Conservation (phyloP, 495 filamentous ascomycete genomes). For the Penicillium angulare region DNA sequence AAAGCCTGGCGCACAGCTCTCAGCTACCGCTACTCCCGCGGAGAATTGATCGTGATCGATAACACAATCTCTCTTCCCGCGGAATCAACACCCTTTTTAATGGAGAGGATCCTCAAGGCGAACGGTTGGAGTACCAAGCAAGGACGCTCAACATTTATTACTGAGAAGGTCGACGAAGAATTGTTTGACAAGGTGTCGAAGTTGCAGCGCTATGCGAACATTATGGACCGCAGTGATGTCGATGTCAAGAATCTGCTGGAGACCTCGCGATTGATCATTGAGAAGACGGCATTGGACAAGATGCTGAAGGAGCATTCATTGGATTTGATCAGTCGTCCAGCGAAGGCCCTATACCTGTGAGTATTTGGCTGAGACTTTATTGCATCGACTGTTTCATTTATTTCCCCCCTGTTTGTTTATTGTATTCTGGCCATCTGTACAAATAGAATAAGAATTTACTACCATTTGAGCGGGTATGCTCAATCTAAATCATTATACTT, state of each 20-base stretch:
- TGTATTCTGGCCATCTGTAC: conserved; percentile 34
- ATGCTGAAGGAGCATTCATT: conserved; percentile 74
- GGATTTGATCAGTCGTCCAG: conserved; percentile 53
- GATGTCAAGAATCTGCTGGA: conserved; percentile 94
- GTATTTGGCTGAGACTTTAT: not conserved
- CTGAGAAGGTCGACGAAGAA: conserved; percentile 41
- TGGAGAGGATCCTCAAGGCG: conserved; percentile 60
- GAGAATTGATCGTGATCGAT: conserved; percentile 81
- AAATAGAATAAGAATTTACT: conserved; percentile 29
- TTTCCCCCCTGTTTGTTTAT: conserved; percentile 15
- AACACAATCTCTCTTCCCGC: conserved; percentile 62
- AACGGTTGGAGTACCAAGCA: conserved; percentile 70
- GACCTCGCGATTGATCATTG: conserved; percentile 79
- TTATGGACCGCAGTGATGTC: conserved; percentile 67
- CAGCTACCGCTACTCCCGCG: conserved; percentile 82
- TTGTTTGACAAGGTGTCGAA: conserved; percentile 50
- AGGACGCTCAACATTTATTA: conserved; percentile 79
- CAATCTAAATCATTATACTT: not conserved
- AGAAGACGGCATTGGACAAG: conserved; percentile 73
- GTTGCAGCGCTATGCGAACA: conserved; percentile 62
- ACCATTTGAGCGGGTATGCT: conserved; percentile 1
- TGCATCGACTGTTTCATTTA: conserved; percentile 11
- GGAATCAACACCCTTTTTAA: conserved; percentile 54
- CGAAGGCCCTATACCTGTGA: conserved; percentile 35
- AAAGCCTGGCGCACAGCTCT: conserved; percentile 93